A percentile compares a stretch with the other conserved stretches of the same genome.
These are phyloP conservation scores for Isatis tinctoria DNA, from an alignment of 345 rosid genomes.

Conservation along the genomic window DNA sequence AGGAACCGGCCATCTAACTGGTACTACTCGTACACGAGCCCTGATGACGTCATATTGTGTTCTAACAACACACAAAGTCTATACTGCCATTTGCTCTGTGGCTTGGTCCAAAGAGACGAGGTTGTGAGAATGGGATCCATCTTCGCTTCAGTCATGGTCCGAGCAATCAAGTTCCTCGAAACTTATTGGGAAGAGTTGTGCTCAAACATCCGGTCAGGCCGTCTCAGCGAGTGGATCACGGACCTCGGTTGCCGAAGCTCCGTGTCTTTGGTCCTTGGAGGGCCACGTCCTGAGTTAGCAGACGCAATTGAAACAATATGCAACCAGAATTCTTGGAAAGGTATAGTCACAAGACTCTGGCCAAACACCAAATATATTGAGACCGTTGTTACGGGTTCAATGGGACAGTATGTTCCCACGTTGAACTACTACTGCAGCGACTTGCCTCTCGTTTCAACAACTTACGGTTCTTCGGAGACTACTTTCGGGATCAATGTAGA, in stretches of 20 bases:
- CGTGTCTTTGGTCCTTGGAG: slow-evolving; percentile 41
- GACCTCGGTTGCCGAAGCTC: slow-evolving; percentile 52
- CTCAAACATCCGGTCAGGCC: slow-evolving; percentile 62
- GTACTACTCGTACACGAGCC: slow-evolving; percentile 73
- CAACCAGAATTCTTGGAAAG: slow-evolving; percentile 63
- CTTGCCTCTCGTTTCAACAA: slow-evolving; percentile 74
- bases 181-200: slow-evolving; percentile 68
- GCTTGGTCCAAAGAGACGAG: slow-evolving; percentile 64
- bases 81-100: slow-evolving; percentile 81
- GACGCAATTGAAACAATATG: slow-evolving; percentile 49
- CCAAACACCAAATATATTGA: slow-evolving; percentile 77
- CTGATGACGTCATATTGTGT: slow-evolving; percentile 79
- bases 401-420: slow-evolving; percentile 81
- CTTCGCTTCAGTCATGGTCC: slow-evolving; percentile 77
- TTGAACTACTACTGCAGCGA: slow-evolving; percentile 75
- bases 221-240: slow-evolving; percentile 67
- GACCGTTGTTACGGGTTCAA: slow-evolving; percentile 80
- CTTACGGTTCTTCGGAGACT: slow-evolving; percentile 91
- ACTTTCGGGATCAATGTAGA: slow-evolving; percentile 74
- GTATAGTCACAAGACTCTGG: slow-evolving; percentile 75
- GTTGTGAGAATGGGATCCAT: slow-evolving; percentile 81
- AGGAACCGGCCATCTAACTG: slow-evolving; percentile 67
- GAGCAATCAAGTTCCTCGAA: slow-evolving; percentile 76
- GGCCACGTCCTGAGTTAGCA: slow-evolving; percentile 51
- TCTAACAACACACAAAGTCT: slow-evolving; percentile 80